Conservation (phyloP, 768 basidiomycete genomes). For the Xerocomellus intermedius region DNA sequence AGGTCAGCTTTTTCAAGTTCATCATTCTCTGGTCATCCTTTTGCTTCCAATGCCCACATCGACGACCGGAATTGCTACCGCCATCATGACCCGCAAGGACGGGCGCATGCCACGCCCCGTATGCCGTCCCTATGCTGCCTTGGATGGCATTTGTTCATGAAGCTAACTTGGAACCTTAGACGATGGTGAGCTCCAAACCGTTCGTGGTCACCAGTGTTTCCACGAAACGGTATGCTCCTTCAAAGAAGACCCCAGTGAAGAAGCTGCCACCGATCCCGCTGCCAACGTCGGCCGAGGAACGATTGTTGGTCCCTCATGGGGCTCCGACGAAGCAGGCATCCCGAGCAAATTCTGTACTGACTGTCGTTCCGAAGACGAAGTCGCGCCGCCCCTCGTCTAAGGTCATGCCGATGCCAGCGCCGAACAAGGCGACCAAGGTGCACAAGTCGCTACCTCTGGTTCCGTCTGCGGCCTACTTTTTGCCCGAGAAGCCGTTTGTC, state of each 20-base stretch:
- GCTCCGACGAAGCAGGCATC: not conserved
- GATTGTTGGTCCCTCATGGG: not conserved
- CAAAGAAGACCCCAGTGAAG: not conserved
- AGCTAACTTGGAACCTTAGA: not conserved
- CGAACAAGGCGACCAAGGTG: not conserved
- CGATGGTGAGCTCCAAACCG: not conserved
- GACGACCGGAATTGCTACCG: not conserved
- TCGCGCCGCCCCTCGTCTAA: not conserved
- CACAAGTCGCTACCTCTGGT: not conserved
- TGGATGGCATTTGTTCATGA: too few species aligned
- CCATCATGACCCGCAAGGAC: not conserved
- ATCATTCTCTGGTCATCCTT: not conserved
- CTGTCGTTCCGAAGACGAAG: not conserved
- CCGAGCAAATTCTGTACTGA: not conserved
- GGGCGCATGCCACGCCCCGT: not conserved
- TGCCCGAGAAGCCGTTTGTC: not conserved
- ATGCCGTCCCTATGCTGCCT: not conserved
- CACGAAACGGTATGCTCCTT: not conserved
- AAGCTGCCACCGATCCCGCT: not conserved
- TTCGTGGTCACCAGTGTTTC: slow-evolving; percentile 10
- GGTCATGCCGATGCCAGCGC: not conserved
- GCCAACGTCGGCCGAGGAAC: not conserved
- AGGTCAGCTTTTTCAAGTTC: not conserved
- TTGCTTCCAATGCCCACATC: not conserved
- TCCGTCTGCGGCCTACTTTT: too few species aligned